Evolutionary conservation across 2,329 filamentous ascomycete species (phyloP).

Genomic region (Penicillium sp.): DNA sequence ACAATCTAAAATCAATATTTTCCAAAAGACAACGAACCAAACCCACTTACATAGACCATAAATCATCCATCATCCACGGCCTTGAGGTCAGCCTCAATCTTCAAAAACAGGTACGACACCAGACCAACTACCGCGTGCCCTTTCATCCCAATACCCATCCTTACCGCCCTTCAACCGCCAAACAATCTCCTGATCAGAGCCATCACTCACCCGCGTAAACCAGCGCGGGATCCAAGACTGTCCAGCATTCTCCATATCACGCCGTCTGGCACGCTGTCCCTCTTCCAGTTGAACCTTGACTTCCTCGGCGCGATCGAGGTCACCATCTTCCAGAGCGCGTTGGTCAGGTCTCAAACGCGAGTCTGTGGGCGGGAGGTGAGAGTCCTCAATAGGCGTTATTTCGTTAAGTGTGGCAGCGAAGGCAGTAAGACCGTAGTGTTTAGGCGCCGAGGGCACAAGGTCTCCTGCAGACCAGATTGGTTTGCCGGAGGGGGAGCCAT

Average conservation of each 20-base stretch:
- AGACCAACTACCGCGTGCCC: conserved; percentile 66
- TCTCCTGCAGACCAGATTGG: conserved; percentile 76
- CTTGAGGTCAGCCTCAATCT: conserved; percentile 9
- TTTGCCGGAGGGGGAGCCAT: conserved; percentile 60
- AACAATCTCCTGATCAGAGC: conserved; percentile 45
- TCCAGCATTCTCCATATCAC: conserved; percentile 71
- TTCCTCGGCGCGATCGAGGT: conserved; percentile 77
- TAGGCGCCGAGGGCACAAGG: conserved; percentile 73
- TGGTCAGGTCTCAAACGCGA: conserved; percentile 83
- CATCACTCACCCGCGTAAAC: conserved; percentile 68
- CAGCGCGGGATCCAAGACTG: conserved; percentile 73
- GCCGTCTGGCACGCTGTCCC: conserved; percentile 71
- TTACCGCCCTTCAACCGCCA: conserved; percentile 74
- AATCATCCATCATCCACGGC: no score
- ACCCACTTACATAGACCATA: no score
- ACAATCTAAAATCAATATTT: no score
- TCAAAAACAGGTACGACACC: conserved; percentile 57
- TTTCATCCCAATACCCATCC: conserved; percentile 92
- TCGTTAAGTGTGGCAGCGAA: conserved; percentile 89
- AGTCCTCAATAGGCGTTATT: conserved; percentile 74
- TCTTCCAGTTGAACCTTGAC: conserved; percentile 84
- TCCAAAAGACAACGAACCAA: no score
- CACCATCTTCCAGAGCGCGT: conserved; percentile 75
- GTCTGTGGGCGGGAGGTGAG: conserved; percentile 75
- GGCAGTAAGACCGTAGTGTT: conserved; percentile 81